Conservation (phyloP, 495 filamentous ascomycete species). For the Tuber microsphaerosporum region DNA sequence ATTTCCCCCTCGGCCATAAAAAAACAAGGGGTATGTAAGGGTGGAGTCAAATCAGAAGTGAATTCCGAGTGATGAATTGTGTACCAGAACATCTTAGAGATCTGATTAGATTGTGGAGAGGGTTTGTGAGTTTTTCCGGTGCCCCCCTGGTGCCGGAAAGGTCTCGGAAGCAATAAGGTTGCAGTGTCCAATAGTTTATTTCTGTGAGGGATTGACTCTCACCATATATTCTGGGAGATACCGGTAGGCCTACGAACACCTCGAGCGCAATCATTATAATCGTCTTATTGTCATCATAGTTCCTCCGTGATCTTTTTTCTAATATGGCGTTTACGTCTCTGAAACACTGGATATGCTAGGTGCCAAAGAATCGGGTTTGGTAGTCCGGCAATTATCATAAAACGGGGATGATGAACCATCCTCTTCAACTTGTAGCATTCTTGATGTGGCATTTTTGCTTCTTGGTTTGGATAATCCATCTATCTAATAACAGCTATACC, state of each 20-base stretch:
- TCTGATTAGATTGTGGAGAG: not conserved
- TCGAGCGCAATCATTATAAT: not conserved
- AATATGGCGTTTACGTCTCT: not conserved
- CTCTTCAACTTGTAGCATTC: not conserved
- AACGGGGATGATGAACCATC: not conserved
- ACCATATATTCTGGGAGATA: not conserved
- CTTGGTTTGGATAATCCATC: not conserved
- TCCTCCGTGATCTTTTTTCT: not conserved
- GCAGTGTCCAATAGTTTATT: not conserved
- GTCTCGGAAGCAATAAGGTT: not conserved
- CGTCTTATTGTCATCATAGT: not conserved
- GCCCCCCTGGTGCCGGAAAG: not conserved
- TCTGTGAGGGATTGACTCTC: not conserved
- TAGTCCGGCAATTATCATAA: not conserved
- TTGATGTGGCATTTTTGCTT: not conserved
- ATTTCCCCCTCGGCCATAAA: not conserved
- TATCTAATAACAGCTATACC: not conserved
- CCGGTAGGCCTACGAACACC: not conserved
- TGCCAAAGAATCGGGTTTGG: not conserved
- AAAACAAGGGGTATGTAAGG: not conserved
- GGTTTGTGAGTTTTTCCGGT: not conserved
- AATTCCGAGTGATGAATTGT: not conserved
- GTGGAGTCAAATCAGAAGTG: not conserved
- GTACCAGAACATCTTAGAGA: not conserved
- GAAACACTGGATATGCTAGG: not conserved